phyloP scores from a whole-genome alignment of 441 rosid species.

The Melastoma candidum region DNA sequence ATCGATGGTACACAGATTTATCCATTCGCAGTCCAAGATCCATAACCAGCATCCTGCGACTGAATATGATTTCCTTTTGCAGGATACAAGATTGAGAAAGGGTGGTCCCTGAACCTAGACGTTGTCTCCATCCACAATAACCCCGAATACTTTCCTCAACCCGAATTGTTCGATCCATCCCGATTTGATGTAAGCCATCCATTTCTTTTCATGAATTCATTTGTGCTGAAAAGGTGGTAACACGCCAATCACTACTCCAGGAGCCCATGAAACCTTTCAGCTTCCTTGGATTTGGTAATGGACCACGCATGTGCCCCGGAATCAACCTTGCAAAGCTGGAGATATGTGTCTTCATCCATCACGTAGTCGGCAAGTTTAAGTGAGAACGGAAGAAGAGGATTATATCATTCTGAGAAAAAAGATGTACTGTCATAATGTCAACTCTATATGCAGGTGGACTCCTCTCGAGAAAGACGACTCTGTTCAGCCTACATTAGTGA shows the following conservation, averaged over 20 bases:
- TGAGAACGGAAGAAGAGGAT: constrained; percentile 15
- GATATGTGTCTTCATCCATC: constrained; percentile 52
- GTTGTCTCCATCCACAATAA: constrained; percentile 63
- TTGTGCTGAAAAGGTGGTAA: background rate
- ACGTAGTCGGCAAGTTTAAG: constrained; percentile 50
- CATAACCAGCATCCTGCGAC: background rate
- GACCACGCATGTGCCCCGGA: constrained; percentile 66
- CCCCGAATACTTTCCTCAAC: constrained; percentile 33
- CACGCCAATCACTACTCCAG: constrained; percentile 19
- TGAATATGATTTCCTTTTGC: constrained; percentile 7
- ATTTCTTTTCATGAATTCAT: background rate
- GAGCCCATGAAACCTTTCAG: constrained; percentile 35
- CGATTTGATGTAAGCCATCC: constrained; percentile 40
- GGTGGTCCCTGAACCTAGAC: constrained; percentile 61
- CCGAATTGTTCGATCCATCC: constrained; percentile 38
- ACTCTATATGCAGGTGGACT: constrained; percentile 34
- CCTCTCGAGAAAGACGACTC: constrained; percentile 41
- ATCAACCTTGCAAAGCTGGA: constrained; percentile 56
- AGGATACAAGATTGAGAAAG: constrained; percentile 45
- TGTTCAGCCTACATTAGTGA: constrained; percentile 52
- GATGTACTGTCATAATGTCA: background rate
- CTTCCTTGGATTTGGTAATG: constrained; percentile 60
- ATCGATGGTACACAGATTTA: constrained; percentile 31
- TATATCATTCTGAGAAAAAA: background rate
- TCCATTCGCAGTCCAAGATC: background rate